Percentiles rank a stretch among this genome's conserved stretches.
Conservation (phyloP, 306 rosid genomes). For the Prunus armeniaca region DNA sequence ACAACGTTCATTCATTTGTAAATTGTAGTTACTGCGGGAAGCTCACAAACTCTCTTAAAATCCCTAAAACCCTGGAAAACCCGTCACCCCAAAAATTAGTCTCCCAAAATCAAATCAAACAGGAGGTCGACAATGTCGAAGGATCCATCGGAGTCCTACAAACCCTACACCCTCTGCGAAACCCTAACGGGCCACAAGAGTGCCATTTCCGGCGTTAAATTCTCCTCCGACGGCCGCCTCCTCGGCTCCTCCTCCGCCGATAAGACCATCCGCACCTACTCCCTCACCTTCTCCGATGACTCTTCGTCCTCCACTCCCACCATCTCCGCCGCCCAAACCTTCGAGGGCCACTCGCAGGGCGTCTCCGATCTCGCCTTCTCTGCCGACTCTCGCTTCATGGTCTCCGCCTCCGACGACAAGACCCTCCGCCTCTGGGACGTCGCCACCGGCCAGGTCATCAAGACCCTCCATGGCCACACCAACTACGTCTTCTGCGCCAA, state of each 20-base stretch:
- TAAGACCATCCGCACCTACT: constrained; percentile 80
- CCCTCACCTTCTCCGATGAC: constrained; percentile 40
- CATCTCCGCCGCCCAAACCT: constrained; percentile 64
- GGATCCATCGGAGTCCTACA: constrained; percentile 36
- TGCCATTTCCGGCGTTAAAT: constrained; percentile 80
- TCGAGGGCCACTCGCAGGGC: constrained; percentile 81
- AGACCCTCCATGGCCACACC: constrained; percentile 87
- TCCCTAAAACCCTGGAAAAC: background rate
- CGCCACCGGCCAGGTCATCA: constrained; percentile 60
- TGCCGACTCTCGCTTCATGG: constrained; percentile 74
- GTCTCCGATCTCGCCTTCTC: constrained; percentile 94
- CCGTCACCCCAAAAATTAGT: background rate
- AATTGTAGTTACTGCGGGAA: no score
- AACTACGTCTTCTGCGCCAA: constrained; percentile 87
- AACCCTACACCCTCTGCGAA: constrained; percentile 57
- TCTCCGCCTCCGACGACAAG: constrained; percentile 95
- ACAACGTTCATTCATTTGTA: no score
- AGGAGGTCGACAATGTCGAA: constrained; percentile 31
- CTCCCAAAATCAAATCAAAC: background rate
- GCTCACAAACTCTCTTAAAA: background rate
- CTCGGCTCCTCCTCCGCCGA: constrained; percentile 95
- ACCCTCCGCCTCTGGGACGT: constrained; percentile 93
- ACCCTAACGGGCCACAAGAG: constrained; percentile 70
- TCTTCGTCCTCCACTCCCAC: constrained; percentile 30
- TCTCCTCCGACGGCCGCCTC: constrained; percentile 82